Base-by-base conservation (phyloP, 345 rosid species). In the Citropsis articulata region DNA sequence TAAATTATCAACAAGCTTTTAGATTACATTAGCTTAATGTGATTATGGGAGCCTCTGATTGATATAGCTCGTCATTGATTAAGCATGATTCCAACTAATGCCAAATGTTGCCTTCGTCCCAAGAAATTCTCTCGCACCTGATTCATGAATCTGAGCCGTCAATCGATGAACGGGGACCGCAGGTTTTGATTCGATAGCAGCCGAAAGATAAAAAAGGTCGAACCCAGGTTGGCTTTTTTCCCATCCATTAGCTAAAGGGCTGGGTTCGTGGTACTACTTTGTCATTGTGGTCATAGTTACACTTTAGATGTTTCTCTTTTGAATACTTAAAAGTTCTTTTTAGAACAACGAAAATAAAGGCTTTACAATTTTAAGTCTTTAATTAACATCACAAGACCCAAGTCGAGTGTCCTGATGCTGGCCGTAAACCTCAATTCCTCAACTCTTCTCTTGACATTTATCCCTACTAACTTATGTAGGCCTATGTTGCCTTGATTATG, bases 171-270 rank as follows among this genome's bases (percentile, higher is more conserved):
- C 66, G 56, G 72, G 79, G 79, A 76, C 79, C 73, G 53, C 55
- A 35, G 10, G 55, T 56, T 76, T 75, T 56, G 73, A 67, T 66
- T 25, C 28, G 33, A 18, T 8, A 9, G 27, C 40, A 65, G 81
- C 81, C 81, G 81, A 78, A 78, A 78, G 77, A 19, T 33, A 35
- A 67, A 71, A 71, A 71, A 24, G 76, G 30, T 61, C 6, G 40
- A 78, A 50, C 50, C 75, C 70, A 59, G 48, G 66, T 62, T 62
- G 27, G 56, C 16, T 73, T 18, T 59, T 64, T 64, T 55, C 55
- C 27, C 28, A 31, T 25, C 33, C 22, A 38, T 50, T 36, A 66
- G 2, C 36, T 4, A 55, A 66, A 76, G 36, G 33, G 56, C 66
- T 33, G 7, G 79, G 53, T 66, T 76, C 14, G 48, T 75, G 22